Percentiles rank a stretch among this genome's conserved stretches.
phyloP scores from a whole-genome alignment of 495 filamentous ascomycete species.

The Lophiotrema nucula region DNA sequence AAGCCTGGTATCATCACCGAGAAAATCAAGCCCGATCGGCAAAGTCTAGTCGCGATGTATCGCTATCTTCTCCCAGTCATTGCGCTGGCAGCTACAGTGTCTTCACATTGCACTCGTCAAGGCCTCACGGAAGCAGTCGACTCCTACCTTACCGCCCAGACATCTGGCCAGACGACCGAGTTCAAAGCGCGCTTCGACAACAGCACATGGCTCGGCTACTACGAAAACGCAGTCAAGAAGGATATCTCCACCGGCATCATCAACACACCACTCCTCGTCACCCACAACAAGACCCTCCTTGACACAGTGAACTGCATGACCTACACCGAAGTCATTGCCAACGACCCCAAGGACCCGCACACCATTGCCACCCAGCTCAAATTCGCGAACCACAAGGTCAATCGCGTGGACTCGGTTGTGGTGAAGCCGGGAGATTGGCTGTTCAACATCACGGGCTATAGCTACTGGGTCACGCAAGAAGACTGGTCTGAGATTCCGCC shows the following conservation, averaged over 20 bases:
- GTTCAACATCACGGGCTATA: conserved; percentile 51
- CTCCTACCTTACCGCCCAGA: conserved; percentile 20
- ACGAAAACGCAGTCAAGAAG: conserved; percentile 42
- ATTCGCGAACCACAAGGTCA: conserved; percentile 39
- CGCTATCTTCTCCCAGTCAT: neutral
- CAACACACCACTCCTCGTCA: conserved; percentile 44
- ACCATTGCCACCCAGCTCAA: conserved; percentile 54
- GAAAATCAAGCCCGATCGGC: no score
- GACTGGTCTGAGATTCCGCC: conserved; percentile 50
- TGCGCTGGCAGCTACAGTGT: conserved; percentile 12
- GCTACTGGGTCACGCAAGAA: conserved; percentile 45
- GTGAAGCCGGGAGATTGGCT: conserved; percentile 51
- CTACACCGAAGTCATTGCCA: conserved; percentile 53
- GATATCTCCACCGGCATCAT: conserved; percentile 43
- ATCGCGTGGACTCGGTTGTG: conserved; percentile 46
- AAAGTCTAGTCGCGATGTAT: conserved; percentile 16
- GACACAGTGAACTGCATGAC: conserved; percentile 54
- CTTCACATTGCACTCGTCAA: conserved; percentile 20
- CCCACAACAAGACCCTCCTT: conserved; percentile 48
- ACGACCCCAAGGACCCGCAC: conserved; percentile 45
- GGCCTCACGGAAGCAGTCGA: conserved; percentile 12
- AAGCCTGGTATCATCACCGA: no score
- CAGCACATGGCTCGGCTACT: conserved; percentile 35
- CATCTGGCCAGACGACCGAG: neutral
- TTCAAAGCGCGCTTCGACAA: conserved; percentile 29